Base-by-base conservation (phyloP, 2,329 filamentous ascomycete species). In the Diplodia corticola region DNA sequence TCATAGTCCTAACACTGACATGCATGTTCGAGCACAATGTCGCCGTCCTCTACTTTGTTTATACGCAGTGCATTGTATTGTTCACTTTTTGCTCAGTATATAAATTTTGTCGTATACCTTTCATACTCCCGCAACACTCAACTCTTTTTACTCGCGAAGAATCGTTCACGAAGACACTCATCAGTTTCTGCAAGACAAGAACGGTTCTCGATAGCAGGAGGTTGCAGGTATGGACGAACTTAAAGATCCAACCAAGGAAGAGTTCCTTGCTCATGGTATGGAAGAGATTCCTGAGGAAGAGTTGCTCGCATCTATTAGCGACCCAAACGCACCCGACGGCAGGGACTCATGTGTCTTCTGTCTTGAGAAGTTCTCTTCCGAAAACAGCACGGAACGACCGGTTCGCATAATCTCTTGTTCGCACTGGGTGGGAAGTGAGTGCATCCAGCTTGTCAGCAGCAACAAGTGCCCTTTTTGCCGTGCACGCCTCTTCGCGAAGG, bases 331-430 rank as follows among this genome's bases (percentile, higher is more conserved):
- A n/a, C 49, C 49, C 1, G 49, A n/a, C 15, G 26, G 24, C 15
- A 53, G 6, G n/a, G 13, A 15, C 49, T 12, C 22, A 2, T 53
- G 49, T 12, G 24, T 10, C 3, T 13, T 53, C 5, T 53, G 15
- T 15, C 22, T 30, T 10, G 24, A 33, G 26, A 5, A 54, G 90
- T 70, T 10, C 40, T 44, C 40, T 20, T 20, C 17, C 17, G 40
- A 44, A 44, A n/a, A n/a, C n/a, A 10, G 20, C 40, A 44, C 17
- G 17, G 40, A 44, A 44, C 40, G 40, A 9, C 40, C n/a, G 7
- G n/a, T 20, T 7, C n/a, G 40, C 17, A 15, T 20, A 44, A 7
- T 20, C 40, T 4, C 40, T 20, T 44, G 40, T 44, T 44, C n/a
- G 17, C 40, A 44, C n/a, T 44, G 40, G 48, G 48, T 26, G 10